phyloP scores from a whole-genome alignment of 2,329 filamentous ascomycete genomes.

The Phaeophleospora eucalypticola region DNA sequence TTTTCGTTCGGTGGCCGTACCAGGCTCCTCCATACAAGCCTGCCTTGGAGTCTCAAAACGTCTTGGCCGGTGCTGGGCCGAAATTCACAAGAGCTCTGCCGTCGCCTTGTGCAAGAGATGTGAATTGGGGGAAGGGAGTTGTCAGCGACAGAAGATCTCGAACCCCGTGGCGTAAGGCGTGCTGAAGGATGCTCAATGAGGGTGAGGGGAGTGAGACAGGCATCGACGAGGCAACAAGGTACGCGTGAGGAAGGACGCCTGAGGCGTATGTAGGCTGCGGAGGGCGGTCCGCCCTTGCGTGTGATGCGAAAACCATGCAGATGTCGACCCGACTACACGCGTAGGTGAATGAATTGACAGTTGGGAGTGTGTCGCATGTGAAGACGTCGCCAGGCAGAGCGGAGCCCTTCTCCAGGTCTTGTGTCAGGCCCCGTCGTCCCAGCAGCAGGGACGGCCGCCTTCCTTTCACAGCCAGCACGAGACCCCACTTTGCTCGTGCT shows the following conservation, averaged over 20 bases:
- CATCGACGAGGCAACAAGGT: too few species aligned
- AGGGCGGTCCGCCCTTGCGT: too few species aligned
- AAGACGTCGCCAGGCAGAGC: not conserved
- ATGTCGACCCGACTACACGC: not conserved
- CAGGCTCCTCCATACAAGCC: too few species aligned
- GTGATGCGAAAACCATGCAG: too few species aligned
- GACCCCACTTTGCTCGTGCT: too few species aligned
- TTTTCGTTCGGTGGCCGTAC: not conserved
- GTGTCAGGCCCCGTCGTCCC: too few species aligned
- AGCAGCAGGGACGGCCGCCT: not conserved
- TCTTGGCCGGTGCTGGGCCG: constrained; percentile 1
- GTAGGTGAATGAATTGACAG: not conserved
- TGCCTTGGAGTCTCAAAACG: constrained; percentile 2
- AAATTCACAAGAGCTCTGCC: not conserved
- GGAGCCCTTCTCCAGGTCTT: too few species aligned
- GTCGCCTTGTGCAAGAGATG: not conserved
- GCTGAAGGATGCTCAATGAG: not conserved
- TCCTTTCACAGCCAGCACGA: not conserved
- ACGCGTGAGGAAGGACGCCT: too few species aligned
- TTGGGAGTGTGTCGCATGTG: not conserved
- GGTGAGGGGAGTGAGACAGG: too few species aligned
- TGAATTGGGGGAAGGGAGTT: not conserved
- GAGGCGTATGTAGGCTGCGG: too few species aligned
- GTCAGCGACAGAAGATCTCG: not conserved
- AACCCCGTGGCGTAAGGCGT: not conserved